phyloP scores from a whole-genome alignment of 495 filamentous ascomycete genomes.

The Pyrenula aspistea region DNA sequence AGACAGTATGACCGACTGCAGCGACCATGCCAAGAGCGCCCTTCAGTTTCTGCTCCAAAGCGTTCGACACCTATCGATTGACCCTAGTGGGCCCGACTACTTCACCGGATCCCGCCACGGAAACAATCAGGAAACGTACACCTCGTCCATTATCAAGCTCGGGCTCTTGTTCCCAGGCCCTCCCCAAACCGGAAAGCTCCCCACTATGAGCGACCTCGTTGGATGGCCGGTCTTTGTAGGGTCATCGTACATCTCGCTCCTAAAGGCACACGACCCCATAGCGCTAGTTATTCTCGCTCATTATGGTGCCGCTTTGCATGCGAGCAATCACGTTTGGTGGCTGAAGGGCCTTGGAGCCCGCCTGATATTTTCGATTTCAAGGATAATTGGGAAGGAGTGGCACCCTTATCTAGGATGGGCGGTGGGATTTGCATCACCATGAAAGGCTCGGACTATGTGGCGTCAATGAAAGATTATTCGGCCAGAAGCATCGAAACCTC shows the following conservation, averaged over 20 bases:
- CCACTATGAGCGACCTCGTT: constrained; percentile 22
- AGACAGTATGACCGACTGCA: constrained; percentile 18
- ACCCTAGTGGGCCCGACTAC: constrained; percentile 7
- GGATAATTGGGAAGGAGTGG: constrained; percentile 11
- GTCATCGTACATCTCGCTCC: constrained; percentile 34
- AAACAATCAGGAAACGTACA: constrained; percentile 23
- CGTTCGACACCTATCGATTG: constrained; percentile 23
- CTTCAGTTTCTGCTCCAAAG: constrained; percentile 28
- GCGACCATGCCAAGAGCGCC: constrained; percentile 13
- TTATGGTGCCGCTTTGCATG: constrained; percentile 36
- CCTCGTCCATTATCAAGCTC: constrained; percentile 6
- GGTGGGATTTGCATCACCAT: not conserved
- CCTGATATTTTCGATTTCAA: constrained; percentile 14
- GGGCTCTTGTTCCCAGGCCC: constrained; percentile 3
- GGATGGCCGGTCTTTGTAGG: constrained; percentile 40
- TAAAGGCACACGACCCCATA: constrained; percentile 36
- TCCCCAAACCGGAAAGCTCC: not conserved
- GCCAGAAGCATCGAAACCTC: too few species aligned
- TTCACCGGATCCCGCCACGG: not conserved
- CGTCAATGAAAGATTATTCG: too few species aligned
- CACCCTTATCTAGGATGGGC: constrained; percentile 17
- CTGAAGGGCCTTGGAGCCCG: constrained; percentile 31
- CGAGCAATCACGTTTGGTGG: constrained; percentile 36
- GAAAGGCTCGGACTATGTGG: too few species aligned
- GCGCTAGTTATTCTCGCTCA: constrained; percentile 40